These are phyloP conservation scores for Prosopis cineraria DNA, from an alignment of 306 rosid genomes.

Conservation along the genomic window DNA sequence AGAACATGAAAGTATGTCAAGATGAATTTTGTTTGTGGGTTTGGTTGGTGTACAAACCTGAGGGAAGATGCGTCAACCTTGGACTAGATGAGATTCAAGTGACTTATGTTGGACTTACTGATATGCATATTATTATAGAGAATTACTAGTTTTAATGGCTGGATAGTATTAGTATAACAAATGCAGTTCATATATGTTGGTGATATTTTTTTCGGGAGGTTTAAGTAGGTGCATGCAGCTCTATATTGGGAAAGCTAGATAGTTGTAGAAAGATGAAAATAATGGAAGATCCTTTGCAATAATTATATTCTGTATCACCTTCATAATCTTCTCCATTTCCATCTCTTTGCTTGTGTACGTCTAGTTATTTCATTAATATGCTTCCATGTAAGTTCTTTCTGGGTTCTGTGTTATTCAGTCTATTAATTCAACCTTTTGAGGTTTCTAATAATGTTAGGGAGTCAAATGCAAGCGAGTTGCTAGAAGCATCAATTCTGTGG, in stretches of 20 bases:
- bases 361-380: background rate
- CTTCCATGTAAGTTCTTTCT: background rate
- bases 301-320: background rate
- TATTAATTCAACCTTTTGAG: slow-evolving; percentile 32
- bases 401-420: background rate
- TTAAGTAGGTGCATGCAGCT: slow-evolving; percentile 23
- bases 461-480: slow-evolving; percentile 95
- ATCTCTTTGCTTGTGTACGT: background rate
- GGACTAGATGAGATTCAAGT: background rate
- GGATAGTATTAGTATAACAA: background rate
- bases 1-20: slow-evolving; percentile 83
- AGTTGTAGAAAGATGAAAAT: slow-evolving; percentile 9
- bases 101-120: background rate
- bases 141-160: background rate
- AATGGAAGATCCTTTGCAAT: background rate
- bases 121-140: slow-evolving; percentile 5
- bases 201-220: background rate
- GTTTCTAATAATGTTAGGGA: slow-evolving; percentile 61
- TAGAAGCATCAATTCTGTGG: slow-evolving; percentile 91
- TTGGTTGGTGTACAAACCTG: slow-evolving; percentile 5
- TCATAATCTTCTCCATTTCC: background rate
- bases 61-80: background rate
- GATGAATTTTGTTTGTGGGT: slow-evolving; percentile 1
- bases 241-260: slow-evolving; percentile 10
- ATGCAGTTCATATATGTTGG: background rate